Conservation (phyloP, 495 filamentous ascomycete genomes). For the Neurospora sp. region DNA sequence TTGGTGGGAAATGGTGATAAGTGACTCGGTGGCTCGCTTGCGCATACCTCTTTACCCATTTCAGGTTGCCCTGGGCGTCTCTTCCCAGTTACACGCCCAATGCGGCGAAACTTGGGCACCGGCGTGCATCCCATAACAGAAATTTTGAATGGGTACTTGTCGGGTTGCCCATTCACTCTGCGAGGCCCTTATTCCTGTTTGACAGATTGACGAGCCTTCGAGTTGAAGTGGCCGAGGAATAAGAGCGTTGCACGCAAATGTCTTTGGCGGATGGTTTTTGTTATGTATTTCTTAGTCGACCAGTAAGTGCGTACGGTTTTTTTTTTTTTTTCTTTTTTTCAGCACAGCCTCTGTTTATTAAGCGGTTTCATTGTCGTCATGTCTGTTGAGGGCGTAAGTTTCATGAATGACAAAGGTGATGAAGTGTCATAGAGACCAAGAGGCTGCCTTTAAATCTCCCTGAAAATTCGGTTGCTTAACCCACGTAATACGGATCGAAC, state of each 20-base stretch:
- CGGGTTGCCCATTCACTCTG: neutral
- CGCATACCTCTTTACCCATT: neutral
- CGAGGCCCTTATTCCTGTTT: neutral
- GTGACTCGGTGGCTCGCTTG: neutral
- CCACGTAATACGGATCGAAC: neutral
- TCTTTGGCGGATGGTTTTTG: neutral
- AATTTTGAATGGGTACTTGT: neutral
- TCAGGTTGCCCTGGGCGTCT: neutral
- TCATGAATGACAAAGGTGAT: neutral
- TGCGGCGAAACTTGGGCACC: neutral
- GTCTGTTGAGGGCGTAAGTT: neutral
- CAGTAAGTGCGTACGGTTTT: neutral
- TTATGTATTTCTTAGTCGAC: neutral
- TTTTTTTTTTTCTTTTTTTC: too few species aligned
- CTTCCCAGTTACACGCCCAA: neutral
- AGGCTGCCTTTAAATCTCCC: neutral
- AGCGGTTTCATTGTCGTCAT: neutral
- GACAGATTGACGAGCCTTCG: neutral
- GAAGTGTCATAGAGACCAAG: neutral
- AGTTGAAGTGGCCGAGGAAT: neutral
- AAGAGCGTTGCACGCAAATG: neutral
- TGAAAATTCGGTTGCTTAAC: neutral
- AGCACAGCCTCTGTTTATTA: neutral
- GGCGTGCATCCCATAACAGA: neutral
- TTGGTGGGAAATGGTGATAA: neutral